Evolutionary conservation across 495 filamentous ascomycete genomes (phyloP), one percentile per base, ranked within the genome.

Genomic region (Tirmania nivea): DNA sequence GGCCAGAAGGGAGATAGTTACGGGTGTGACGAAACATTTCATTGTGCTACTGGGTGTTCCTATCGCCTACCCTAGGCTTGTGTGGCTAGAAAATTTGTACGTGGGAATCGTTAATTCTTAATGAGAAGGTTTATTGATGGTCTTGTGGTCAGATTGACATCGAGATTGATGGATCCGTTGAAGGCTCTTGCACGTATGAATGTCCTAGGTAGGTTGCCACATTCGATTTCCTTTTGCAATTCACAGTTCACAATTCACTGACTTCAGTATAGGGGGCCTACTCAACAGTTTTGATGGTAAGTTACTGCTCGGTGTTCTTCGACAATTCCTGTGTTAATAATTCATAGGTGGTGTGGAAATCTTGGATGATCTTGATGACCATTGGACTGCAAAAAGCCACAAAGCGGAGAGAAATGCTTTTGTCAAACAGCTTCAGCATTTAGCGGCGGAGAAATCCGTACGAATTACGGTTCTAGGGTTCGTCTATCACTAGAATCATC

Each of bases 341-440:
- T 10, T 31, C 7, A 31, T 5, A 63, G 60, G 60, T 52, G 87
- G 85, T 47, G 83, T 94, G 7, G 92, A 95, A 67, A 84, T 97
- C 14, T 73, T 93, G 31, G 90, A 96, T 67, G 85, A 92, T 63
- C 70, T 92, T 10, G 83, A 87, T 59, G 90, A 97, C 65, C 89
- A 96, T 63, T 97, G 90, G 90, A 93, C 90, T 3, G 88, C 90
- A 19, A 92, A 84, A 60, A 81, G 86, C 61, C 86, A 94, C 67
- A 96, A 96, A 63, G 66, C 70, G 10, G 90, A 97, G 68, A 77
- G 90, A 34, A 83, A 79, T 57, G 82, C 64, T 63, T 75, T 95
- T 57, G 78, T 97, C 35, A 78, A 89, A 60, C 84, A 92, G 54
- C 72, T 97, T 14, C 90, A 97, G 64, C 81, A 86, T 58, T 69